These are phyloP conservation scores for Achaetomiella virescens DNA, from an alignment of 495 filamentous ascomycete species.

Conservation along the genomic window DNA sequence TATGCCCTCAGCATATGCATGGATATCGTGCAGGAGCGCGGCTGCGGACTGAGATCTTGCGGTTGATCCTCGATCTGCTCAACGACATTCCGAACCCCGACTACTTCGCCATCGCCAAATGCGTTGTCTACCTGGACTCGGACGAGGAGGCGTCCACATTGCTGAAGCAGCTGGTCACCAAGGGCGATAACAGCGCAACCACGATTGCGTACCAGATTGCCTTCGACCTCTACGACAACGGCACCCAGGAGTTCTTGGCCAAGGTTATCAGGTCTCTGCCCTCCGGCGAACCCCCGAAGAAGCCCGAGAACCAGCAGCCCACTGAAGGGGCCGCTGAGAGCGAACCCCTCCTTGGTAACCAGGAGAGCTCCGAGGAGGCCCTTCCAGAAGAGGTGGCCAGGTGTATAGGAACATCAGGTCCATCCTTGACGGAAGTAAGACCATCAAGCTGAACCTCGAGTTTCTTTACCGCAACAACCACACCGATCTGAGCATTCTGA, in stretches of 20 bases:
- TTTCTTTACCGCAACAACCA: conserved; percentile 94
- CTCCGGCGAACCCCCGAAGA: conserved; percentile 48
- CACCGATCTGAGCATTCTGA: conserved; percentile 74
- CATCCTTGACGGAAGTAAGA: conserved; percentile 85
- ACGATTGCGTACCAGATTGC: conserved; percentile 95
- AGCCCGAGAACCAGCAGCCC: conserved; percentile 43
- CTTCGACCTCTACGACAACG: conserved; percentile 96
- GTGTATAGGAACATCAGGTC: conserved; percentile 73
- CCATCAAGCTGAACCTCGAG: conserved; percentile 87
- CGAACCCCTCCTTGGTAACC: conserved; percentile 38
- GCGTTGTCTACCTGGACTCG: conserved; percentile 92
- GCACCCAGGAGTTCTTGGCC: conserved; percentile 90
- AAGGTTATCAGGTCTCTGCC: conserved; percentile 82
- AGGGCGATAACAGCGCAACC: conserved; percentile 67
- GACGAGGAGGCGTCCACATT: conserved; percentile 87
- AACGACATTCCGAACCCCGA: conserved; percentile 86
- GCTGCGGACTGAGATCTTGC: conserved; percentile 74
- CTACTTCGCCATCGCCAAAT: conserved; percentile 97
- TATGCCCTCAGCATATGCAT: conserved; percentile 95
- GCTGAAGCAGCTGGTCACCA: conserved; percentile 70
- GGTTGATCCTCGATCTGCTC: conserved; percentile 79
- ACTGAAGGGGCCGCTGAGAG: conserved; percentile 44
- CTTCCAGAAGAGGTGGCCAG: conserved; percentile 43
- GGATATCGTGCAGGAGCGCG: conserved; percentile 92
- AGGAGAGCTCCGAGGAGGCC: conserved; percentile 33